A percentile compares a stretch with the other conserved stretches of the same genome.
Conservation (phyloP, 2,329 filamentous ascomycete species). For the Epichloe coenophiala region DNA sequence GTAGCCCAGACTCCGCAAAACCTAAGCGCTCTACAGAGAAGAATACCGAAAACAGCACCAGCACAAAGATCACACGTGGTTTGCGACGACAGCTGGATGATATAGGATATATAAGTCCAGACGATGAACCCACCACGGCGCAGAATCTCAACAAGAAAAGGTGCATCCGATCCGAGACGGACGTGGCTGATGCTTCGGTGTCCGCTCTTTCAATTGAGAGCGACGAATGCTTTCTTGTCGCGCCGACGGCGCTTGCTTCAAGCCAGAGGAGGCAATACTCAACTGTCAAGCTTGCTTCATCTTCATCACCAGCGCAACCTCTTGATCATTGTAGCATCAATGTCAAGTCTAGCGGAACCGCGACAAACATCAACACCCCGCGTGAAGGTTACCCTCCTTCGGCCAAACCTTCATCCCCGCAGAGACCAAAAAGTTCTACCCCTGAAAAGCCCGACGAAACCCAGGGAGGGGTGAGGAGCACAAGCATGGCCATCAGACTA, state of each 20-base stretch:
- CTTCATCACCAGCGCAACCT: not conserved
- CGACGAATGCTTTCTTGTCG: constrained; percentile 20
- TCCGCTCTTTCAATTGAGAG: constrained; percentile 11
- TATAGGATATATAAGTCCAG: constrained; percentile 9
- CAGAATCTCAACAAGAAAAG: not conserved
- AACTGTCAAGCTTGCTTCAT: no score
- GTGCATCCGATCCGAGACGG: constrained; percentile 1
- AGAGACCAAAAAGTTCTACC: not conserved
- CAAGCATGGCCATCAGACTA: not conserved
- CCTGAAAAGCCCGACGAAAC: not conserved
- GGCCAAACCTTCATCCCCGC: not conserved
- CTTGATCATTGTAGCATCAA: not conserved
- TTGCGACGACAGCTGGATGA: constrained; percentile 6
- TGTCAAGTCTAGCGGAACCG: constrained; percentile 18
- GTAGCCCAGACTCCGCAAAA: constrained; percentile 21
- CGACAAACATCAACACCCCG: constrained; percentile 24
- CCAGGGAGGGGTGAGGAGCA: not conserved
- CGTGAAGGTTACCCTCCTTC: constrained; percentile 4
- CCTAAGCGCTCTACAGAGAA: constrained; percentile 1
- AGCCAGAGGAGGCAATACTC: no score
- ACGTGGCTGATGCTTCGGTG: not conserved
- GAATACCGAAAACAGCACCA: not conserved
- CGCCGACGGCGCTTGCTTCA: constrained; percentile 20
- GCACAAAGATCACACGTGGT: constrained; percentile 9
- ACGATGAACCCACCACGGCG: constrained; percentile 2